These are phyloP conservation scores for Pyronema domesticum DNA, from an alignment of 495 filamentous ascomycete species.

Conservation along the genomic window DNA sequence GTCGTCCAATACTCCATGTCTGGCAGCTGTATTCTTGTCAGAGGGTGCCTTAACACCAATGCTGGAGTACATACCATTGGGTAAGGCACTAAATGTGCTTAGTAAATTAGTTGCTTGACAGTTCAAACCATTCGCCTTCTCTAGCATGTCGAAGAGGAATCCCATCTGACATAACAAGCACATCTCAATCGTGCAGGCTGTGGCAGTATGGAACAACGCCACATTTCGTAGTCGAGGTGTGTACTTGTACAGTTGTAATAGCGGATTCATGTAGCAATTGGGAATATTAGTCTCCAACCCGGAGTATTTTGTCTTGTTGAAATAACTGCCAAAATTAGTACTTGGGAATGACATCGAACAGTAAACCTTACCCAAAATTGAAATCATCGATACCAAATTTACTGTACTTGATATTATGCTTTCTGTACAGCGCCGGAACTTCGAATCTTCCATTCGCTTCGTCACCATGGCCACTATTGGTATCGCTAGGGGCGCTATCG, in stretches of 20 bases:
- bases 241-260: constrained; percentile 81
- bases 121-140: constrained; percentile 79
- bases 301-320: constrained; percentile 78
- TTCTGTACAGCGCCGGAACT: constrained; percentile 68
- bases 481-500: constrained; percentile 33
- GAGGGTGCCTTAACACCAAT: no score
- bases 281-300: constrained; percentile 89
- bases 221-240: constrained; percentile 76
- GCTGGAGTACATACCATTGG: constrained; percentile 35
- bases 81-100: constrained; percentile 64
- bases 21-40: constrained; percentile 33
- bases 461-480: constrained; percentile 42
- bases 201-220: constrained; percentile 76
- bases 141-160: constrained; percentile 93
- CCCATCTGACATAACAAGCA: constrained; percentile 91
- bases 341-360: neutral
- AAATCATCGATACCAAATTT: constrained; percentile 96
- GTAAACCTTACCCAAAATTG: constrained; percentile 60
- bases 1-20: constrained; percentile 64
- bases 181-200: constrained; percentile 56
- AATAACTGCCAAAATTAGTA: constrained; percentile 40
- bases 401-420: constrained; percentile 92
- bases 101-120: constrained; percentile 96
- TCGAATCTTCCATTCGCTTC: constrained; percentile 34
- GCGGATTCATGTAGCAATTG: constrained; percentile 87